Conservation (phyloP, 2,329 filamentous ascomycete species). For the Aspergillus brasiliensis region DNA sequence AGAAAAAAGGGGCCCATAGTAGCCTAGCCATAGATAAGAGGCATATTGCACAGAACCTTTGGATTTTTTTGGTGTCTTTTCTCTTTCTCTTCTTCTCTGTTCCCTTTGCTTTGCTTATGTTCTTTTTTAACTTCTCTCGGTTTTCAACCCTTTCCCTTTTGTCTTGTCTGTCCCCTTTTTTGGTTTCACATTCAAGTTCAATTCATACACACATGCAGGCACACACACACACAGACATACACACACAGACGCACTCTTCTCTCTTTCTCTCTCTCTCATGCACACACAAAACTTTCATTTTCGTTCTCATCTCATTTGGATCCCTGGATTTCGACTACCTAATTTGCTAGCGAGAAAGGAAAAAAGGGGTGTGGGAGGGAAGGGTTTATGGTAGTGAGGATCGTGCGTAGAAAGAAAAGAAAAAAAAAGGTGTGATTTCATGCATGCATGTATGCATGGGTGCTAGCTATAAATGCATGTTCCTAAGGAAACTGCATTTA, state of each 20-base stretch:
- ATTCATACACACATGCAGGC: neutral
- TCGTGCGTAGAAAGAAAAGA: neutral
- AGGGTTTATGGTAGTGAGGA: no score
- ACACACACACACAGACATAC: no score
- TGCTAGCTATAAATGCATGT: neutral
- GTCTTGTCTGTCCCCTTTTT: neutral
- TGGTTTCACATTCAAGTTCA: neutral
- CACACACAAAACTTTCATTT: neutral
- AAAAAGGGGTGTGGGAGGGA: neutral
- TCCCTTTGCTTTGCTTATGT: neutral
- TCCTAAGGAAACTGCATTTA: constrained; percentile 19
- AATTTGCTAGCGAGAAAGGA: neutral
- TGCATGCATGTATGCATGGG: neutral
- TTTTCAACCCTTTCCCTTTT: neutral
- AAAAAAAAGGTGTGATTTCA: neutral
- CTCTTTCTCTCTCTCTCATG: neutral
- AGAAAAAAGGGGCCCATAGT: neutral
- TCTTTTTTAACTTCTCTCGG: neutral
- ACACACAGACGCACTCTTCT: neutral
- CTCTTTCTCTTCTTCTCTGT: neutral
- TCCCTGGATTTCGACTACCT: neutral
- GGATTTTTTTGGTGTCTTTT: neutral
- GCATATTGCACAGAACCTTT: neutral
- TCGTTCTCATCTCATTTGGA: neutral
- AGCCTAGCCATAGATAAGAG: neutral